Evolutionary conservation across 1,139 yeast species (phyloP).

Genomic region (Cylindricascospora bacillispora): DNA sequence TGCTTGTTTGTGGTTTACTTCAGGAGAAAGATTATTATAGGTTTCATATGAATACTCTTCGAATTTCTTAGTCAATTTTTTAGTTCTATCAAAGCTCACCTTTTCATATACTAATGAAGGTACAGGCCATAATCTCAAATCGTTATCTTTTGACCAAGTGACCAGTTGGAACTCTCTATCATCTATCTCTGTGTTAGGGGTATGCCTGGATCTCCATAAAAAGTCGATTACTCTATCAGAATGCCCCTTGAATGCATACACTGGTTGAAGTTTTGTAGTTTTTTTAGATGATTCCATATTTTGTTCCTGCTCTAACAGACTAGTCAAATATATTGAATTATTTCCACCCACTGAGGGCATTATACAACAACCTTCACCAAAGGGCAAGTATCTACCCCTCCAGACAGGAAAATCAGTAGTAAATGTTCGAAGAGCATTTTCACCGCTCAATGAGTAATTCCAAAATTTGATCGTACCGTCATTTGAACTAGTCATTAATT

Average conservation of each 20-base stretch:
- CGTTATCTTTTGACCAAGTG: slow-evolving; percentile 89
- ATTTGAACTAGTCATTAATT: slow-evolving; percentile 69
- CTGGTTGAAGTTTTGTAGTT: slow-evolving; percentile 39
- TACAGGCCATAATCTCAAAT: slow-evolving; percentile 72
- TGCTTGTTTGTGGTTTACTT: slow-evolving; percentile 5
- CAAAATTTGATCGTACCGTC: slow-evolving; percentile 82
- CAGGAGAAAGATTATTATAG: slow-evolving; percentile 39
- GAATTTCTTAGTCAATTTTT: slow-evolving; percentile 28
- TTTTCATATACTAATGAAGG: slow-evolving; percentile 45
- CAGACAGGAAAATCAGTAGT: slow-evolving; percentile 75
- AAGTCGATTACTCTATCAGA: slow-evolving; percentile 76
- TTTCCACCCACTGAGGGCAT: slow-evolving; percentile 87
- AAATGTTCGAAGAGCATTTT: slow-evolving; percentile 45
- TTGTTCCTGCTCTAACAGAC: slow-evolving; percentile 29
- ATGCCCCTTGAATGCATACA: slow-evolving; percentile 65
- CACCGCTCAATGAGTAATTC: slow-evolving; percentile 40
- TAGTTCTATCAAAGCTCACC: slow-evolving; percentile 40
- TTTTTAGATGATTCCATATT: slow-evolving; percentile 11
- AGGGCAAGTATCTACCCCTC: slow-evolving; percentile 78
- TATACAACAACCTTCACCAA: slow-evolving; percentile 81
- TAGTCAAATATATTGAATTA: slow-evolving; percentile 57
- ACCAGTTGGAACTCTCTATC: slow-evolving; percentile 81
- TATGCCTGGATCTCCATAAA: slow-evolving; percentile 62
- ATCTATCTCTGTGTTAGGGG: slow-evolving; percentile 34
- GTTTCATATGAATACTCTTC: slow-evolving; percentile 38